A percentile compares a stretch with the other conserved stretches of the same genome.
These are phyloP conservation scores for Cladobotryum protrusum DNA, from an alignment of 2,329 filamentous ascomycete species.

Conservation along the genomic window DNA sequence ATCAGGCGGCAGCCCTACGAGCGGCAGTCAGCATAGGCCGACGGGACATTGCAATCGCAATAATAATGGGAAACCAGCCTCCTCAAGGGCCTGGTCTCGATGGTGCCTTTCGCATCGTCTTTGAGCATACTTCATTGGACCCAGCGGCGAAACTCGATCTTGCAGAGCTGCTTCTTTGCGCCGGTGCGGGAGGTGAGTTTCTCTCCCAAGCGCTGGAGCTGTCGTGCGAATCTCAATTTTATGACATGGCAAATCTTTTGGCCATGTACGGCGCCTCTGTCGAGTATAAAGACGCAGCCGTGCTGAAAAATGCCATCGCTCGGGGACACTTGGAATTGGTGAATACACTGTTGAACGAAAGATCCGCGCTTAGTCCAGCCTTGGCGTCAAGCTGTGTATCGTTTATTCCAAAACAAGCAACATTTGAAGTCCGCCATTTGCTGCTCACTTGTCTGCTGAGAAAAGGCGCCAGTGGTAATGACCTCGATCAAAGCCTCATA, in stretches of 20 bases:
- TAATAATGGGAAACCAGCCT: conserved; percentile 47
- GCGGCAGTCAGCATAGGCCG: conserved; percentile 42
- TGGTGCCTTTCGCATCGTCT: conserved; percentile 43
- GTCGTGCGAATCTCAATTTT: conserved; percentile 43
- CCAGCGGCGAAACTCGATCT: conserved; percentile 46
- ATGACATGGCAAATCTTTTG: conserved; percentile 50
- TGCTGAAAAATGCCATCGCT: conserved; percentile 42
- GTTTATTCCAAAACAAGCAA: conserved; percentile 41
- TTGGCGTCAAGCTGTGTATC: conserved; percentile 46
- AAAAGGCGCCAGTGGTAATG: conserved; percentile 43
- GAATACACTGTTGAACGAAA: conserved; percentile 39
- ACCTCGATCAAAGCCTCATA: conserved; percentile 45
- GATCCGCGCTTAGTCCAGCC: conserved; percentile 35
- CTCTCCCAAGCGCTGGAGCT: conserved; percentile 42
- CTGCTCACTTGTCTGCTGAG: conserved; percentile 42
- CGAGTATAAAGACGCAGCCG: conserved; percentile 46
- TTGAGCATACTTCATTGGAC: conserved; percentile 39
- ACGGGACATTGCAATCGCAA: conserved; percentile 48
- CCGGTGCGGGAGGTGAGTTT: conserved; percentile 48
- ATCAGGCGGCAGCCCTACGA: conserved; percentile 46
- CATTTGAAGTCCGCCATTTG: conserved; percentile 38
- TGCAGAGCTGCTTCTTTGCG: conserved; percentile 51
- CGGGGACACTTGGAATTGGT: conserved; percentile 41
- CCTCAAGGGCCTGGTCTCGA: conserved; percentile 43
- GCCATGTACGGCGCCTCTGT: conserved; percentile 48